Evolutionary conservation across 2,329 filamentous ascomycete species (phyloP).

Genomic region (Botryotinia convoluta): DNA sequence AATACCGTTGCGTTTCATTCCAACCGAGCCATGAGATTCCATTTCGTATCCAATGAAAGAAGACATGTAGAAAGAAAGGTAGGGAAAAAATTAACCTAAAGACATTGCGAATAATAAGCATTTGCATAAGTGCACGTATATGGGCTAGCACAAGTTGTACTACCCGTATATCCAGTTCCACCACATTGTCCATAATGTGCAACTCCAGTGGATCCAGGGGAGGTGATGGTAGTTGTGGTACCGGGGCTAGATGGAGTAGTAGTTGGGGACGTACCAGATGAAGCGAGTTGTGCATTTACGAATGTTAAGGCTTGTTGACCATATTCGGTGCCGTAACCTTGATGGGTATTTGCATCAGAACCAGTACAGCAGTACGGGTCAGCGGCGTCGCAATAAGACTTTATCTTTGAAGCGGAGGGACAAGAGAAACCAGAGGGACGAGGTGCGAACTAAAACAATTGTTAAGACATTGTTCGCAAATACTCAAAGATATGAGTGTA

Average conservation of each 20-base stretch:
- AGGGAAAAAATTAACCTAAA: conserved; percentile 20
- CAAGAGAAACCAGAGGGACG: conserved; percentile 54
- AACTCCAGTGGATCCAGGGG: conserved; percentile 6
- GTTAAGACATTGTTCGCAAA: conserved; percentile 9
- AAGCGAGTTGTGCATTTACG: conserved; percentile 50
- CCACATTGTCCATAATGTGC: conserved; percentile 24
- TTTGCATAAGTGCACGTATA: conserved; percentile 24
- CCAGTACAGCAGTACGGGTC: conserved; percentile 64
- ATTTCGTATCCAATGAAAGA: not conserved
- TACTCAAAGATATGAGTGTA: not conserved
- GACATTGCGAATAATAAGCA: conserved; percentile 28
- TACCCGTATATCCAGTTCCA: conserved; percentile 24
- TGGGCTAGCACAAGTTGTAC: conserved; percentile 21
- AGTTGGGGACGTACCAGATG: conserved; percentile 15
- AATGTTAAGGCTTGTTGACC: conserved; percentile 56
- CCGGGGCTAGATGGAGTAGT: conserved; percentile 15
- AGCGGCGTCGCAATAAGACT: conserved; percentile 58
- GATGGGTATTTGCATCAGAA: conserved; percentile 52
- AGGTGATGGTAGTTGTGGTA: not conserved
- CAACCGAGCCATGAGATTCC: not conserved
- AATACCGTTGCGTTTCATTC: not conserved
- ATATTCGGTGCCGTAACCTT: conserved; percentile 57
- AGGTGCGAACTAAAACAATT: conserved; percentile 49
- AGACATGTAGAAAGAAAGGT: not conserved
- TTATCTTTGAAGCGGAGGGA: conserved; percentile 51